A percentile compares a stretch with the other conserved stretches of the same genome.
phyloP scores from a whole-genome alignment of 2,329 filamentous ascomycete species.

The Parafenestella ontariensis region DNA sequence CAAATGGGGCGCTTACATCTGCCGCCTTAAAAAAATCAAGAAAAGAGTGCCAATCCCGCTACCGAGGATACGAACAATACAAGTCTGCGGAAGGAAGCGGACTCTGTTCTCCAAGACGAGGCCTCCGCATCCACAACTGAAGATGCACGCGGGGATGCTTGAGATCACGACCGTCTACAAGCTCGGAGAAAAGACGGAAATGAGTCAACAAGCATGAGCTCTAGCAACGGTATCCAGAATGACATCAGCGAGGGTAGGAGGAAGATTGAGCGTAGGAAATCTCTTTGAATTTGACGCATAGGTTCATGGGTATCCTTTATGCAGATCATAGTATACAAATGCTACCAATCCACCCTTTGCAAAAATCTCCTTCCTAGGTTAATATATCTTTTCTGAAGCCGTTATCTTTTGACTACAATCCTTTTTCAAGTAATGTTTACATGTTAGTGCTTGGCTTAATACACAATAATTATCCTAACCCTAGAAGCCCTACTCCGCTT shows the following conservation, averaged over 20 bases:
- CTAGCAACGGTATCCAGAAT: background rate
- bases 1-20: no score
- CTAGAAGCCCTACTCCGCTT: conserved; percentile 20
- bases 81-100: no score
- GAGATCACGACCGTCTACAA: no score
- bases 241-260: background rate
- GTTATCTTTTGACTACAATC: background rate
- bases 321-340: background rate
- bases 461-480: conserved; percentile 18
- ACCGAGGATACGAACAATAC: no score
- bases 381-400: background rate
- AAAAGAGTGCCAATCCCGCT: no score
- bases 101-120: no score
- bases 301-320: background rate
- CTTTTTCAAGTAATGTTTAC: background rate
- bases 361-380: background rate
- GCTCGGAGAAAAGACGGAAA: no score
- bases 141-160: no score
- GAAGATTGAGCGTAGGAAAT: background rate
- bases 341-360: background rate
- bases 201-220: background rate
- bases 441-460: conserved; percentile 12
- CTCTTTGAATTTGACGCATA: background rate
- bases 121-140: no score
- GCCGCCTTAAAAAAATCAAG: no score